A percentile compares a stretch with the other conserved stretches of the same genome.
These are phyloP conservation scores for Geranium brycei DNA, from an alignment of 345 rosid genomes.

Conservation along the genomic window DNA sequence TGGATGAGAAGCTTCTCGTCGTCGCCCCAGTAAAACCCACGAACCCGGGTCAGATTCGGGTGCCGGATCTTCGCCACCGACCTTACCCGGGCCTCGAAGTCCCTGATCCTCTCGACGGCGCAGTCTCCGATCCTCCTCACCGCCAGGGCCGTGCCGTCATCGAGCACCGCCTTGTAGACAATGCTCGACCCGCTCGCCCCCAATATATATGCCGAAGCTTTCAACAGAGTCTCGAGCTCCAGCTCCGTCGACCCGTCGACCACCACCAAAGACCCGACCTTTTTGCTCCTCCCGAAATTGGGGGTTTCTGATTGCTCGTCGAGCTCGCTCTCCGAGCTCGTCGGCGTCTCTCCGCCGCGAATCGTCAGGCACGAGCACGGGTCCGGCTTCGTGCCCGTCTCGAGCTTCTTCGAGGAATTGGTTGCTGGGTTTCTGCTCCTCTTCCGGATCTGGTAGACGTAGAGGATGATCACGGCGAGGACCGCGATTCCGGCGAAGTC, in stretches of 20 bases:
- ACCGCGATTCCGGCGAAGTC: conserved; percentile 52
- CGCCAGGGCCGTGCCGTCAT: conserved; percentile 51
- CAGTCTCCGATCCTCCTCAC: conserved; percentile 82
- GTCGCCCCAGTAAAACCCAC: conserved; percentile 78
- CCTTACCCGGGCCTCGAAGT: conserved; percentile 60
- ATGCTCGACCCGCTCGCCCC: conserved; percentile 57
- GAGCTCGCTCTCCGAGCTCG: conserved; percentile 51
- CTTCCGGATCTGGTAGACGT: conserved; percentile 53
- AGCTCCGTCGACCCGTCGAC: conserved; percentile 62
- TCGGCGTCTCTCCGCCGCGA: conserved; percentile 34
- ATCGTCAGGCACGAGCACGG: conserved; percentile 43
- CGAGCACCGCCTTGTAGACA: conserved; percentile 78
- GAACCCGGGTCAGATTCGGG: conserved; percentile 53
- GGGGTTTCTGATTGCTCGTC: conserved; percentile 13
- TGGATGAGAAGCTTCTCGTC: conserved; percentile 80
- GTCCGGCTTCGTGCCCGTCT: conserved; percentile 7
- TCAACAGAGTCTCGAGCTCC: conserved; percentile 59
- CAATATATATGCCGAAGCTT: conserved; percentile 72
- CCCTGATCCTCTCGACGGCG: conserved; percentile 39
- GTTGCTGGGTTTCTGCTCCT: conserved; percentile 20
- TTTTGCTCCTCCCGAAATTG: conserved; percentile 1
- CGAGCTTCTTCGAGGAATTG: conserved; percentile 14
- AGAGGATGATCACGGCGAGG: conserved; percentile 45
- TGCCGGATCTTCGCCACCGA: conserved; percentile 54
- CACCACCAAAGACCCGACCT: conserved; percentile 39